phyloP scores from a whole-genome alignment of 305 asterid species.

The Fraxinus xanthoxyloides region DNA sequence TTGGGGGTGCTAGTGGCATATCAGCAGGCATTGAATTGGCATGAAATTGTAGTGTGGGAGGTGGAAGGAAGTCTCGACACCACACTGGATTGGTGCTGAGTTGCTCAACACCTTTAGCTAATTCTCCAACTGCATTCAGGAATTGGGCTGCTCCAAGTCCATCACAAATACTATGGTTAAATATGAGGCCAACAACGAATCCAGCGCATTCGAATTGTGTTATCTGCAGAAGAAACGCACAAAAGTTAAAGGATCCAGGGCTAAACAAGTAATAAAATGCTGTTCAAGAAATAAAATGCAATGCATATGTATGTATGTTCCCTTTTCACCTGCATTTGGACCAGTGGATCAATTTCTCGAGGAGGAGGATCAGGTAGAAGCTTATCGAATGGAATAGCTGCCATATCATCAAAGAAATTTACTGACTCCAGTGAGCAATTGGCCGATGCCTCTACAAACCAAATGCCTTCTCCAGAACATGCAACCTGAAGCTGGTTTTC shows the following conservation, averaged over 20 bases:
- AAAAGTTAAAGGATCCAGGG: no score
- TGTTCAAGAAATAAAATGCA: background rate
- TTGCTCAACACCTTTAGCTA: slow-evolving; percentile 37
- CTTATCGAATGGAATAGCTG: slow-evolving; percentile 27
- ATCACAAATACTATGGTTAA: slow-evolving; percentile 45
- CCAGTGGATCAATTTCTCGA: slow-evolving; percentile 34
- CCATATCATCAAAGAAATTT: slow-evolving; percentile 34
- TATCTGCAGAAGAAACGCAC: slow-evolving; percentile 23
- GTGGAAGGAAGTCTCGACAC: slow-evolving; percentile 36
- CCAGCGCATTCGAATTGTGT: slow-evolving; percentile 42
- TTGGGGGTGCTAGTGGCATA: slow-evolving; percentile 14
- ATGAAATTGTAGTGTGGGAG: background rate
- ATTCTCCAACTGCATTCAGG: slow-evolving; percentile 49
- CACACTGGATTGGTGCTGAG: slow-evolving; percentile 34
- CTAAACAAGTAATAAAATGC: background rate
- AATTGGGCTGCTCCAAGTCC: slow-evolving; percentile 65
- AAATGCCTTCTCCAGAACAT: slow-evolving; percentile 46
- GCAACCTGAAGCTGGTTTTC: slow-evolving; percentile 33
- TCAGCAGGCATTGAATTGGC: background rate
- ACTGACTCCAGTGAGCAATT: slow-evolving; percentile 32
- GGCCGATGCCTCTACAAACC: slow-evolving; percentile 48
- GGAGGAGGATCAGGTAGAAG: slow-evolving; percentile 36
- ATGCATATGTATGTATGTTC: background rate
- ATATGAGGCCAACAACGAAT: slow-evolving; percentile 44
- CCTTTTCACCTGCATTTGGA: slow-evolving; percentile 49